Conservation (phyloP, 1,284 basidiomycete species). For the Moesziomyces sp. region DNA sequence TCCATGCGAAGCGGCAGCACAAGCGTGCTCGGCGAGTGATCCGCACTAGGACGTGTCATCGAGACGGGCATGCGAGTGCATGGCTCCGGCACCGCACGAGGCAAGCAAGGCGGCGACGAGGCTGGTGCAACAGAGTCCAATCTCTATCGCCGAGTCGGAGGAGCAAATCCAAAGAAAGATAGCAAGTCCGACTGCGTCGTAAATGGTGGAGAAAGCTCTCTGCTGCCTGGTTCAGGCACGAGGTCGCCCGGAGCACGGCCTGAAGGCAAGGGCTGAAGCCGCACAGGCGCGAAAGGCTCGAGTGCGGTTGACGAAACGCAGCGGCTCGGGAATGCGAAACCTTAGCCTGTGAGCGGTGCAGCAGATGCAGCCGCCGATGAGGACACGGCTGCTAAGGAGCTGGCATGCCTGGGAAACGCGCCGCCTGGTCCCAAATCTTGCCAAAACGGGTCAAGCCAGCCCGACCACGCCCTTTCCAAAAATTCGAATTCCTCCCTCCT, state of each 20-base stretch:
- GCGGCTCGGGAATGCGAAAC: too few relatives aligned
- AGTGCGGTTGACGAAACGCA: too few relatives aligned
- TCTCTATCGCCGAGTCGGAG: constrained; percentile 33
- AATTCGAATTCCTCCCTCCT: constrained; percentile 20
- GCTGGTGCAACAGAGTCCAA: neutral
- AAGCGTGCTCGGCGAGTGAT: constrained; percentile 5
- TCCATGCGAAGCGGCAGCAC: neutral
- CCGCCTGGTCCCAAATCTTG: too few relatives aligned
- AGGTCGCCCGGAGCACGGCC: too few relatives aligned
- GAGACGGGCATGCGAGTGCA: constrained; percentile 26
- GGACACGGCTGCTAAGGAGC: neutral
- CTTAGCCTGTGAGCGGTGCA: too few relatives aligned
- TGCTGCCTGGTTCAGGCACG: too few relatives aligned
- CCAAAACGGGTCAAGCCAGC: constrained; percentile 2
- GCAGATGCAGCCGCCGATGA: too few relatives aligned
- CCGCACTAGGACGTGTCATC: constrained; percentile 19
- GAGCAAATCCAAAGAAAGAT: neutral
- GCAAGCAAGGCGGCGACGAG: constrained; percentile 1
- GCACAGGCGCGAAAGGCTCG: too few relatives aligned
- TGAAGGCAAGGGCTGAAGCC: too few relatives aligned
- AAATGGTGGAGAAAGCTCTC: constrained; percentile 7
- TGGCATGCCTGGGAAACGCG: neutral
- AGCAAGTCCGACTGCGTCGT: constrained; percentile 22
- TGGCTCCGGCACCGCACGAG: neutral
- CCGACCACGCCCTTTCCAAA: neutral